Evolutionary conservation across 345 rosid genomes (phyloP), one percentile per base, ranked within the genome.

Genomic region (Hibiscus tridactylites): DNA sequence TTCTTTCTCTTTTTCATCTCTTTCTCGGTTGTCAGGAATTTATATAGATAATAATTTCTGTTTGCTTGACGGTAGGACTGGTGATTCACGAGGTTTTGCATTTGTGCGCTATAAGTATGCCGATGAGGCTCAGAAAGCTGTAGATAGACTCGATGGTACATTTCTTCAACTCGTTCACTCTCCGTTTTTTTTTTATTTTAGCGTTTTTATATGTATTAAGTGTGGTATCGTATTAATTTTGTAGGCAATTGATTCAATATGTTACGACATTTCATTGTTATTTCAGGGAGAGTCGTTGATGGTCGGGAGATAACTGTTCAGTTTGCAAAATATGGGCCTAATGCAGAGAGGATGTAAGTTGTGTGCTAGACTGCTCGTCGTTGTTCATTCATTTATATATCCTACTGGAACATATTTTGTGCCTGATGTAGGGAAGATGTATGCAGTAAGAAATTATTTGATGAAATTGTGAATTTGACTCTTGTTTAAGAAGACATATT

Each of bases 261-360:
- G 44, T 47, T 3, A 4, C 35, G 35, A 2, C 42, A 0, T 47
- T 56, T 64, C 47, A n/a, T 42, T 59, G 16, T 13, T 65, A 3
- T 79, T 83, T 42, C 84, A 95, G 99, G 99, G 71, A 82, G 87
- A 80, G 86, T 90, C 60, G 99, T 92, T 39, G 99, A 95, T 83
- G 97, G 97, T 44, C 83, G 97, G 37, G 99, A 95, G 75, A 95
- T 95, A 53, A 89, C 91, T 24, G 99, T 95, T 74, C 99, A 95
- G 60, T 90, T 95, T 77, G 97, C 99, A 0, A 95, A 95, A 61
- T 92, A 95, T 73, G 99, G 99, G 16, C 97, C 99, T 9, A 90
- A 90, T 83, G 97, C 99, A 37, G 98, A 91, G 81, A 87, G 83
- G 74, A 94, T 91, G 98, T 94, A 81, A 82, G 96, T 71, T 24